Conservation (phyloP, 2,329 filamentous ascomycete species). For the Phaeoacremonium minimum region DNA sequence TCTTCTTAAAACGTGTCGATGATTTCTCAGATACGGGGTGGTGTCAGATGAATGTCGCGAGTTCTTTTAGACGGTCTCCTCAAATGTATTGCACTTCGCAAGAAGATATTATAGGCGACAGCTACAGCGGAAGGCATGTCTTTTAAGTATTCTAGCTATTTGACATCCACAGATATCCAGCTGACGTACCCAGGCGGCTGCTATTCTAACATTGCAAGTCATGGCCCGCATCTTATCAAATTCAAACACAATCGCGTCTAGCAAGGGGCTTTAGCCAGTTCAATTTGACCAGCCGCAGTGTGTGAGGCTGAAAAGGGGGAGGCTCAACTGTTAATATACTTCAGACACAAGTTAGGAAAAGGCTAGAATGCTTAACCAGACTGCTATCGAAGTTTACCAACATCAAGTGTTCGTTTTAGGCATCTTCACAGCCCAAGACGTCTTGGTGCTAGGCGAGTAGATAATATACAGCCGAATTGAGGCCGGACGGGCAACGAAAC, state of each 20-base stretch:
- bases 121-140: too few species aligned
- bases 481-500: too few species aligned
- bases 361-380: neutral
- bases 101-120: too few species aligned
- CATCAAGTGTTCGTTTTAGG: neutral
- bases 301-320: neutral
- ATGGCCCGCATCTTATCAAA: neutral
- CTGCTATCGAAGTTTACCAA: neutral
- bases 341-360: neutral
- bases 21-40: too few species aligned
- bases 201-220: neutral
- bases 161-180: too few species aligned
- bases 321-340: neutral
- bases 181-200: neutral
- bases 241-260: neutral
- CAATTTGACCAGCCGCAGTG: neutral
- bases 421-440: neutral
- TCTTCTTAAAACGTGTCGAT: too few species aligned
- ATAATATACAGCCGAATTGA: too few species aligned
- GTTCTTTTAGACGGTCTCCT: too few species aligned
- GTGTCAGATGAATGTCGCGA: too few species aligned
- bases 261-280: neutral
- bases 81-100: too few species aligned
- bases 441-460: neutral
- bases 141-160: too few species aligned